These are phyloP conservation scores for Podila clonocystis DNA, from an alignment of 192 early-diverging fungal genomes.

Conservation along the genomic window DNA sequence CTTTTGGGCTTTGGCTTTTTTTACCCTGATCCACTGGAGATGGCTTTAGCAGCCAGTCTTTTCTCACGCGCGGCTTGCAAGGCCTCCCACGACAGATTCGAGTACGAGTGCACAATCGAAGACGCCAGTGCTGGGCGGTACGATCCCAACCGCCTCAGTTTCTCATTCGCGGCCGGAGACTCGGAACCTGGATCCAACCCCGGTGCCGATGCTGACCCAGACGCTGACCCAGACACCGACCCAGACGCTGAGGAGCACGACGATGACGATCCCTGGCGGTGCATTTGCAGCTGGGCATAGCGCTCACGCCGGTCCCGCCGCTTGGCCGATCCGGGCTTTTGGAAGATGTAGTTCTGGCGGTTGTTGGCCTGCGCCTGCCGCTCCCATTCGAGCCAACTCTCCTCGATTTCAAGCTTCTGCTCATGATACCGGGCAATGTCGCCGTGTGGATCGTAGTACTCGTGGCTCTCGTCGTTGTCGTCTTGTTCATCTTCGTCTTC, in stretches of 20 bases:
- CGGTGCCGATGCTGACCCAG: background rate
- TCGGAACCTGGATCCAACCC: background rate
- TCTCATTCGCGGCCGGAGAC: conserved; percentile 5
- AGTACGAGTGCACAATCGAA: conserved; percentile 40
- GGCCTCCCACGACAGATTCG: conserved; percentile 38
- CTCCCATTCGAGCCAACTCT: conserved; percentile 48
- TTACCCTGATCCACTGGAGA: conserved; percentile 19
- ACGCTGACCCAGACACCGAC: conserved; percentile 4
- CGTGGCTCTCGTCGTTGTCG: conserved; percentile 12
- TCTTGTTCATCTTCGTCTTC: conserved; percentile 6
- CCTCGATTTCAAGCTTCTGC: conserved; percentile 31
- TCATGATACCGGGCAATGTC: conserved; percentile 28
- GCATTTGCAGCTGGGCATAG: conserved; percentile 4
- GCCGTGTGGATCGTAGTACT: conserved; percentile 43
- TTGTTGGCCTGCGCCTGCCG: conserved; percentile 26
- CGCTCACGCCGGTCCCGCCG: conserved; percentile 29
- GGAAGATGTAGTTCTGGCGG: conserved; percentile 17
- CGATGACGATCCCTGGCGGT: conserved; percentile 7
- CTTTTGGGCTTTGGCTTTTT: background rate
- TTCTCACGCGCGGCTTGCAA: conserved; percentile 36
- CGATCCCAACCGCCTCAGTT: conserved; percentile 15
- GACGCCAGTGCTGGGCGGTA: conserved; percentile 41
- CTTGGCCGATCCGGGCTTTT: conserved; percentile 33
- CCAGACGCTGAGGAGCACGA: conserved; percentile 2
- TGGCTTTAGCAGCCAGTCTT: conserved; percentile 27